Evolutionary conservation across 257 asterid species (phyloP).

Genomic region (Perilla frutescens): DNA sequence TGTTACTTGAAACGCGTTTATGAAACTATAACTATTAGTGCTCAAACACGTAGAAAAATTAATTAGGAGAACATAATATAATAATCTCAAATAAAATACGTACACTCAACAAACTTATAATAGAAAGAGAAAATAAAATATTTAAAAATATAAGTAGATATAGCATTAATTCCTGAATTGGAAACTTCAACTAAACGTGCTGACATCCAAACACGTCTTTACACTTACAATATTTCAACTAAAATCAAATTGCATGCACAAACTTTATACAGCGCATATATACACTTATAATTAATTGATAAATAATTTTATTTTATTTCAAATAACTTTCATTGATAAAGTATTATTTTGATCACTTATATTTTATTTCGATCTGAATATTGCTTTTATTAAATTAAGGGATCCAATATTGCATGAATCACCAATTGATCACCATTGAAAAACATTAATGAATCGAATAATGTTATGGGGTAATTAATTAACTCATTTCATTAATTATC

Average conservation of each 20-base stretch:
- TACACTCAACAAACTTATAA: background rate
- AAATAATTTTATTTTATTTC: no score
- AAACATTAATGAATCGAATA: no score
- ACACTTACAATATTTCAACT: slow-evolving; percentile 5
- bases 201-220: slow-evolving; percentile 42
- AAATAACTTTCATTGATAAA: no score
- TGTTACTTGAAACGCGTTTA: no score
- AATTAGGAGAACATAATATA: background rate
- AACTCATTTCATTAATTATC: no score
- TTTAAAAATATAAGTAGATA: slow-evolving; percentile 5
- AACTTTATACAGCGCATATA: background rate
- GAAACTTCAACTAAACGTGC: slow-evolving; percentile 39
- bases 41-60: background rate
- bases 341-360: background rate
- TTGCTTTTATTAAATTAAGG: background rate
- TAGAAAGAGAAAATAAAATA: slow-evolving; percentile 3
- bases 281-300: no score
- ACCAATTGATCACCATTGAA: no score
- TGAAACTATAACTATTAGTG: background rate
- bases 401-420: no score
- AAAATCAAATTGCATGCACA: background rate
- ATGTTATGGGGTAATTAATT: no score
- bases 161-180: background rate
- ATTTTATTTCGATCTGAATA: background rate
- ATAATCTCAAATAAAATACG: background rate